Evolutionary conservation across 1,284 basidiomycete species (phyloP), one percentile per base, ranked within the genome.

Genomic region (Cerrena zonata): DNA sequence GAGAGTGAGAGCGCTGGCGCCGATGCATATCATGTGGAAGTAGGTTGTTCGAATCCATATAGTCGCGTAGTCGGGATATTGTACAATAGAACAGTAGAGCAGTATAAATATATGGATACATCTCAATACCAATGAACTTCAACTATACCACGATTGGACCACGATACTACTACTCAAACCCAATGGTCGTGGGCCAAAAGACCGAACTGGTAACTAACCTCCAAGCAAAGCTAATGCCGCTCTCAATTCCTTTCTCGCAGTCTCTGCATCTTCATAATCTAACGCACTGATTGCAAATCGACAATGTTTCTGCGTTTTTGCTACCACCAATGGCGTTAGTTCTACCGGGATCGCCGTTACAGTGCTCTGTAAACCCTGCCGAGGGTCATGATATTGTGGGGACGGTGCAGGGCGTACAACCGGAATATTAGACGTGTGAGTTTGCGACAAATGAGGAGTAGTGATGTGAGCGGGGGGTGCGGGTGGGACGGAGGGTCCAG

Each of bases 251-350:
- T 80, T 84, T 60, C 79, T 75, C 21, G 93, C 93, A 57, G 89
- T 86, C 57, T 88, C 86, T 13, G 76, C 75, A 66, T 97, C 94
- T 63, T 96, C 94, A 65, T 93, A 97, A 62, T 96, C 91, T 51
- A 97, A 71, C 18, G 94, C 83, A 19, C 89, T 92, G 53, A 95
- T 91, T 5, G 94, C 94, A 70, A 86, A 95, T 49, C 80, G 79
- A 60, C 91, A 92, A 61, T 94, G 92, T 64, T 91, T 94, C 73
- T 96, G 92, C 22, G 80, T 80, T 58, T 84, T 82, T 24, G 84
- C 75, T 34, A 94, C 78, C 50, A 80, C 59, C 47, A 66, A 67
- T 1, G 86, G 81, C 2, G 87, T 83, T 42, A 89, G 68, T 42
- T 84, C 82, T 1, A 76, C 60, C 2, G 69, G 65, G 12, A 49